Base-by-base conservation (phyloP, 192 early-diverging fungal genomes). In the Entomortierella parvispora region DNA sequence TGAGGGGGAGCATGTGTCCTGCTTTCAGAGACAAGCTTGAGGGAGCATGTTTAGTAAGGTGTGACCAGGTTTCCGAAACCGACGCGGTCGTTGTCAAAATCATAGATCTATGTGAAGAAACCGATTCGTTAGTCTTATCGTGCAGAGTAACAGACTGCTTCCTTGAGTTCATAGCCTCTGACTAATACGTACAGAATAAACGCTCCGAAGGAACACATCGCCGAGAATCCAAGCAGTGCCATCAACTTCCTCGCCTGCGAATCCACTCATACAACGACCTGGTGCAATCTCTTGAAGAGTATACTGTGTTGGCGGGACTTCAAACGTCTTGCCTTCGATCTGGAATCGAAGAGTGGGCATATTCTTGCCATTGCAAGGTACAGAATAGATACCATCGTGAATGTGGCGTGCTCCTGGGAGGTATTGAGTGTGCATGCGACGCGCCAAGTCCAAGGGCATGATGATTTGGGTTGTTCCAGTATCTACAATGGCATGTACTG, bases 401-500 rank as follows among this genome's bases (percentile, higher is more conserved):
- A 68, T 68, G 47, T 68, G 72, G 32, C 44, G 50, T 8, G 72
- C 64, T 3, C 72, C 72, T 43, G 72, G 72, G 12, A 77, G 54
- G 40, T 67, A 4, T 31, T 58, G 61, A 5, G 72, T n/a, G 25
- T 77, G 72, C 26, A 77, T 26, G 11, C 63, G 58, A 6, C 65
- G 72, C 1, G 72, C 72, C 1, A 77, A 45, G 11, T 56, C 60
- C 2, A 62, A 59, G 20, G 72, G 72, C 58, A 77, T 62, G 23
- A 77, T 77, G 46, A 77, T 77, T 26, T 77, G 72, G 14, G 72
- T 77, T 34, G 72, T 77, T 14, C 71, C 72, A 8, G 72, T 77
- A 23, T 77, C 72, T 18, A 77, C 54, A 40, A 77, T 62, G 28
- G 72, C 72, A 34, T 77, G 72, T 37, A 52, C 65, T 3, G 72